phyloP scores from a whole-genome alignment of 2,329 filamentous ascomycete species.

The Fusarium sacchari region DNA sequence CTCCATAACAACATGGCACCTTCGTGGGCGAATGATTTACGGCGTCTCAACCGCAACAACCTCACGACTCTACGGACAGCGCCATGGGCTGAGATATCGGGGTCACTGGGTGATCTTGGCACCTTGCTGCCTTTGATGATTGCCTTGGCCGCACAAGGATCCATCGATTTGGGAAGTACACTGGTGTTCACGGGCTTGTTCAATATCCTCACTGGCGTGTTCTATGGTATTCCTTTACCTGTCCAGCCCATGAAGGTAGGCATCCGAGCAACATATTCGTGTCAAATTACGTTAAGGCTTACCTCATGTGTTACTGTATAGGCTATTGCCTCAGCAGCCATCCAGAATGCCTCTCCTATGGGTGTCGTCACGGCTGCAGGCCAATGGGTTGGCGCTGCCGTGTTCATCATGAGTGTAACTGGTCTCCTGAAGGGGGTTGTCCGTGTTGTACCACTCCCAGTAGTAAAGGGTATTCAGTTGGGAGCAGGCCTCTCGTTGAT shows the following conservation, averaged over 20 bases:
- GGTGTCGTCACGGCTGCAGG: constrained; percentile 82
- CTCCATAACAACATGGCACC: constrained; percentile 30
- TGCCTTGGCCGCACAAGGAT: constrained; percentile 79
- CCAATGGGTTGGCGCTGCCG: constrained; percentile 74
- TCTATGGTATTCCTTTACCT: constrained; percentile 89
- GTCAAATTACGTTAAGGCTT: not conserved
- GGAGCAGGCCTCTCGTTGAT: constrained; percentile 88
- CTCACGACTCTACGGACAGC: constrained; percentile 57
- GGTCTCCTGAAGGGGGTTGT: constrained; percentile 81
- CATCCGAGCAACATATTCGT: not conserved
- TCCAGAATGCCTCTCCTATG: constrained; percentile 64
- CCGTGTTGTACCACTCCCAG: constrained; percentile 80
- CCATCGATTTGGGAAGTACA: constrained; percentile 84
- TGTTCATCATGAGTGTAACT: constrained; percentile 81
- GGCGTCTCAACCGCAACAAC: constrained; percentile 58
- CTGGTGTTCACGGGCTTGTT: constrained; percentile 88
- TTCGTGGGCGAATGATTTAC: constrained; percentile 44
- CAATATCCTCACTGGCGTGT: constrained; percentile 82
- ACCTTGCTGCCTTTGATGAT: constrained; percentile 91
- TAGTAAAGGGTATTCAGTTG: constrained; percentile 95
- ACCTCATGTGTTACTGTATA: constrained; percentile 41
- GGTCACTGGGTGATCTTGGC: constrained; percentile 86
- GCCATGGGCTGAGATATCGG: constrained; percentile 80
- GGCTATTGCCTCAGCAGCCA: constrained; percentile 92
- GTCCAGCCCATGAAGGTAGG: constrained; percentile 84